Conservation (phyloP, 768 basidiomycete genomes). For the Xerocomellus amylosporus region DNA sequence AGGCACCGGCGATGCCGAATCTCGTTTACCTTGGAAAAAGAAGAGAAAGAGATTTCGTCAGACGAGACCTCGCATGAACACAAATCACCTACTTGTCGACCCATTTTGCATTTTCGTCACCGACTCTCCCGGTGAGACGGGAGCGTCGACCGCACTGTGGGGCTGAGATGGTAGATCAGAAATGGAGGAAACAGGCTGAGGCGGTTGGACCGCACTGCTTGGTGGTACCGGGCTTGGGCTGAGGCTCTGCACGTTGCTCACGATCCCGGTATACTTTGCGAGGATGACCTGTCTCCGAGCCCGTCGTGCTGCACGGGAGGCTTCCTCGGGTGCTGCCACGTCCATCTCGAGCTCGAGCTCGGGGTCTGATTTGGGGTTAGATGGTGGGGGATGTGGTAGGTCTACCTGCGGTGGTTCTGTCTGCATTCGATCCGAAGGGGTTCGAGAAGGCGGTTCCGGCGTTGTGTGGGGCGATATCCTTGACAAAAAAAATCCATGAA, state of each 20-base stretch:
- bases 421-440: constrained; percentile 24
- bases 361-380: constrained; percentile 32
- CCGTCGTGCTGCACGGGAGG: constrained; percentile 62
- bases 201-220: constrained; percentile 75
- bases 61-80: neutral
- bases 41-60: neutral
- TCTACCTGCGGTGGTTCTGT: constrained; percentile 18
- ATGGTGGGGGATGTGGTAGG: constrained; percentile 15
- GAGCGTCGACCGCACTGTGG: constrained; percentile 42
- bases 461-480: constrained; percentile 66
- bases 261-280: constrained; percentile 63
- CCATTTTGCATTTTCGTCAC: constrained; percentile 15
- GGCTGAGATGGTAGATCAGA: constrained; percentile 64
- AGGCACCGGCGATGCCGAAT: constrained; percentile 58
- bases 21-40: constrained; percentile 42
- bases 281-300: constrained; percentile 74
- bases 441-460: constrained; percentile 23
- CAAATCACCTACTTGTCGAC: constrained; percentile 19
- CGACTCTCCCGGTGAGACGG: constrained; percentile 20
- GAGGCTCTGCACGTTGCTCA: constrained; percentile 41
- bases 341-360: constrained; percentile 57
- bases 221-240: constrained; percentile 61
- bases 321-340: constrained; percentile 49
- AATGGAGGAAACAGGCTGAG: constrained; percentile 52
- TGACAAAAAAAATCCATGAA: constrained; percentile 12